These are phyloP conservation scores for Colletotrichum viniferum DNA, from an alignment of 2,329 filamentous ascomycete species.

Conservation along the genomic window DNA sequence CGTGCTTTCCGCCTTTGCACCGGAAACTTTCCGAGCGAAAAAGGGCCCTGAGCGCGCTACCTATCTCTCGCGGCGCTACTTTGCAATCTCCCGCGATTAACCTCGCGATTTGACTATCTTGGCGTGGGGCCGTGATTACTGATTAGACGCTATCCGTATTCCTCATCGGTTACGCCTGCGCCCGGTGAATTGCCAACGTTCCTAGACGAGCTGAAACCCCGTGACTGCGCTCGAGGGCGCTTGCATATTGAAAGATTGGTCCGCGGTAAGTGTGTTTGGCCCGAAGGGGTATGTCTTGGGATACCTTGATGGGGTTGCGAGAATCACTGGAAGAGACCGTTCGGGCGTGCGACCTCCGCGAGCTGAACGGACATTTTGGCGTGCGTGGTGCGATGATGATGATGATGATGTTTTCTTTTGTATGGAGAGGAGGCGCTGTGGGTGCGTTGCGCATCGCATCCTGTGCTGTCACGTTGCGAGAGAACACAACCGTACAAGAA, in stretches of 20 bases:
- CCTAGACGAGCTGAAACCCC: neutral
- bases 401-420: neutral
- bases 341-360: neutral
- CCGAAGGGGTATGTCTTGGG: neutral
- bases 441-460: neutral
- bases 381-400: neutral
- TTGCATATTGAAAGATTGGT: neutral
- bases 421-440: neutral
- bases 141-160: neutral
- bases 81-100: neutral
- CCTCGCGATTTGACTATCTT: neutral
- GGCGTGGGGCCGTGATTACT: neutral
- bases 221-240: neutral
- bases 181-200: neutral
- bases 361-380: neutral
- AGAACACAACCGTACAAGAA: neutral
- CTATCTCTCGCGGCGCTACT: neutral
- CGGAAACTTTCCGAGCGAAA: neutral
- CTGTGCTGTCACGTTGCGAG: neutral
- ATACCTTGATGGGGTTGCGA: neutral
- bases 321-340: neutral
- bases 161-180: neutral
- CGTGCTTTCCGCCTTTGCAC: neutral
- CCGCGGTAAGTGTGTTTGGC: neutral
- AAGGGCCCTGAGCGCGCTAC: neutral